phyloP scores from a whole-genome alignment of 1,284 basidiomycete genomes.

The Sanghuangporus sanghuang region DNA sequence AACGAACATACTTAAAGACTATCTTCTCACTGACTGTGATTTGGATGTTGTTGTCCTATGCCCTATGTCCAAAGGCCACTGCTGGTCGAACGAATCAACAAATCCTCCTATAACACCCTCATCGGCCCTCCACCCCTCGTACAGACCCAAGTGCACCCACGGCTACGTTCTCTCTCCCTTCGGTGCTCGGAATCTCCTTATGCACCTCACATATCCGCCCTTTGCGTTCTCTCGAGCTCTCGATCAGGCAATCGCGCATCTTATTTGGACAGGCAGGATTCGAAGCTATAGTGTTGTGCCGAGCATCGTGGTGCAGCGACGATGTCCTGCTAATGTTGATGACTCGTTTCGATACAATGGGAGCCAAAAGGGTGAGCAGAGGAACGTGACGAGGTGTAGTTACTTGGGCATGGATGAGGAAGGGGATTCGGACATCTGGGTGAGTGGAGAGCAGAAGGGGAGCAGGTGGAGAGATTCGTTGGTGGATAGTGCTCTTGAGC shows the following conservation, averaged over 20 bases:
- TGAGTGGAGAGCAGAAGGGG: conserved; percentile 32
- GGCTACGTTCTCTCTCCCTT: conserved; percentile 52
- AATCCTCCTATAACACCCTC: conserved; percentile 29
- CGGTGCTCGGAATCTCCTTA: conserved; percentile 50
- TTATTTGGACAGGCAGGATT: conserved; percentile 50
- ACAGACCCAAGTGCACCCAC: conserved; percentile 62
- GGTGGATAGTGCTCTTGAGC: conserved; percentile 32
- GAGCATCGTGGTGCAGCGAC: conserved; percentile 58
- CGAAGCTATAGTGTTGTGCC: conserved; percentile 59
- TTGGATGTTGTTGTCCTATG: background rate
- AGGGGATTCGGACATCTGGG: conserved; percentile 15
- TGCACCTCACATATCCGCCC: conserved; percentile 50
- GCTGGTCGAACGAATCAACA: conserved; percentile 62
- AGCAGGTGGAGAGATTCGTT: conserved; percentile 52
- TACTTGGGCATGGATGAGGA: background rate
- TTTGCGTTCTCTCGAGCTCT: conserved; percentile 76
- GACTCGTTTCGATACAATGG: background rate
- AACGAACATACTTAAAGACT: background rate
- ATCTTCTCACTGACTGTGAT: background rate
- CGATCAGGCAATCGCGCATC: conserved; percentile 70
- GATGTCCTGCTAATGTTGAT: conserved; percentile 42
- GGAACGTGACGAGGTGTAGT: background rate
- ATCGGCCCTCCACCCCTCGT: conserved; percentile 45
- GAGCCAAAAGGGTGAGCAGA: background rate
- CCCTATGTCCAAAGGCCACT: conserved; percentile 5